Base-by-base conservation (phyloP, 2,329 filamentous ascomycete species). In the Penicillium sp. region DNA sequence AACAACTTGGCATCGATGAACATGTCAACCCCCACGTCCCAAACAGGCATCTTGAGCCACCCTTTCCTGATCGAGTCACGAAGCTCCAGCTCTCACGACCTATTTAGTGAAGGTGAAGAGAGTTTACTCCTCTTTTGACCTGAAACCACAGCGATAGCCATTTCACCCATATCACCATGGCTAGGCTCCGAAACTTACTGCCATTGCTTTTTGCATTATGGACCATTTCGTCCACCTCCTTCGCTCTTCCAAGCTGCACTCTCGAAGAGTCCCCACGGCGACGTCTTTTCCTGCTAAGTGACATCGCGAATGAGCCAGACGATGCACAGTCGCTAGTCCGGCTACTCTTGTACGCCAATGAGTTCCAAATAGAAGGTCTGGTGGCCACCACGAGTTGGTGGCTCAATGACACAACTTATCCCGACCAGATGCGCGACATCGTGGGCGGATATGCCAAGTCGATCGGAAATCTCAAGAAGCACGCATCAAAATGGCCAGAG, bases 401-500 rank as follows among this genome's bases (percentile, higher is more conserved):
- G 43, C 43, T 46, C 43, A 46, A 46, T 21, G 43, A 46, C 43
- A 46, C 43, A 18, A 46, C 43, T 14, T 13, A 21, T 5, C 43
- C 43, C 23, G 43, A 46, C 24, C 24, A 46, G 26, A 46, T 46
- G 24, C 26, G 31, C 16, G 24, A 46, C 3, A 31, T 46, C n/a
- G 43, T 46, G 2, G 8, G 16, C 4, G 43, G 43, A 3, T 46
- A 46, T 21, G 24, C 16, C 16, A 29, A 46, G n/a, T 46, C 43
- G 14, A 16, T 46, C 14, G 2, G 14, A 13, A 46, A 46, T 21
- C n/a, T 46, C 10, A 46, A 31, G n/a, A 18, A 31, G 10, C 43
- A 46, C 14, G 43, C 43, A 8, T 46, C 26, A n/a, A 37, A 37
- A 7, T 79, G n/a, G 73, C 75, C 6, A 67, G 77, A 13, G 75